These are phyloP conservation scores for Powellomyces hirtus DNA, from an alignment of 192 early-diverging fungal species.

Conservation along the genomic window DNA sequence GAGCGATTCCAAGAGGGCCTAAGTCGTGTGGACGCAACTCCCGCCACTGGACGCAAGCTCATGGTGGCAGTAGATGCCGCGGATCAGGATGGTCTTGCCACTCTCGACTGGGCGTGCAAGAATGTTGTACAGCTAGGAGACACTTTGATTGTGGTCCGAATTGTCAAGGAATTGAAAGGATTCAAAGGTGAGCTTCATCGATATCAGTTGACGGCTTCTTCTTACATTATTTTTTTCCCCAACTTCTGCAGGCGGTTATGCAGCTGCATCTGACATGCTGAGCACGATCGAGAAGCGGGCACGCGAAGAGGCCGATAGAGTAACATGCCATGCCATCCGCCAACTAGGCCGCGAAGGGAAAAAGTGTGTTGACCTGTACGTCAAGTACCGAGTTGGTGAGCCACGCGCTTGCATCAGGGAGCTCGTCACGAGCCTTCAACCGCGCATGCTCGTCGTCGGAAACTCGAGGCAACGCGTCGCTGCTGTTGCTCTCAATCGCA, in stretches of 20 bases:
- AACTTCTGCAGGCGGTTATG: constrained; percentile 20
- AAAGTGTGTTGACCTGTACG: constrained; percentile 14
- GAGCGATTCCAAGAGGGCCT: constrained; percentile 6
- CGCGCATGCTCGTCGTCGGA: constrained; percentile 17
- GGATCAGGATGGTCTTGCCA: constrained; percentile 22
- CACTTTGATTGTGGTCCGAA: constrained; percentile 12
- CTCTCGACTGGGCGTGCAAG: constrained; percentile 21
- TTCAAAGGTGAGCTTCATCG: constrained; percentile 16
- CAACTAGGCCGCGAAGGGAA: constrained; percentile 11
- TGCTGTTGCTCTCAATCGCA: background rate
- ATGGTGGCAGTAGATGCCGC: constrained; percentile 32
- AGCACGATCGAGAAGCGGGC: constrained; percentile 17
- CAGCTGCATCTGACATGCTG: constrained; percentile 21
- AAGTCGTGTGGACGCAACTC: background rate
- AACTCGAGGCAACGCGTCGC: constrained; percentile 9
- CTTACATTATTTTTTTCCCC: background rate
- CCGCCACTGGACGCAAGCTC: constrained; percentile 22
- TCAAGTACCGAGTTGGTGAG: constrained; percentile 27
- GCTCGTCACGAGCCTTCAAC: background rate
- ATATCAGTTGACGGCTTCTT: background rate
- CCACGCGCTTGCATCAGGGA: constrained; percentile 21
- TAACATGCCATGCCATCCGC: constrained; percentile 26
- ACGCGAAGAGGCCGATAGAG: constrained; percentile 15
- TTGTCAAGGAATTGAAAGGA: constrained; percentile 19
- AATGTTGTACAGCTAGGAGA: constrained; percentile 18